A percentile compares a stretch with the other conserved stretches of the same genome.
These are phyloP conservation scores for Termitomyces sp. DNA, from an alignment of 768 basidiomycete species.

Conservation along the genomic window DNA sequence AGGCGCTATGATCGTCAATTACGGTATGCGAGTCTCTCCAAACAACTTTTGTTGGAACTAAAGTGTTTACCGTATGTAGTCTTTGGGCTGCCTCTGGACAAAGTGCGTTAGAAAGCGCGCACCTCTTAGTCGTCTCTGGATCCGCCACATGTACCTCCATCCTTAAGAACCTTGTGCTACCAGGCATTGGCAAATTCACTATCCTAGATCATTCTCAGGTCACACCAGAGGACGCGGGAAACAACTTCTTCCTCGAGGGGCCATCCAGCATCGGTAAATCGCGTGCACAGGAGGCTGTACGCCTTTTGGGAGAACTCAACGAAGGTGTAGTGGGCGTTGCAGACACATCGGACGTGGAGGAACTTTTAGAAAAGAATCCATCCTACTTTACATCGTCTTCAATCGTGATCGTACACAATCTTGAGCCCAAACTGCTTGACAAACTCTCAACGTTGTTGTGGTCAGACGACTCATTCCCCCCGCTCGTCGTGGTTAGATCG, in stretches of 20 bases:
- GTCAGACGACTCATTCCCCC: constrained; percentile 50
- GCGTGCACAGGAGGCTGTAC: constrained; percentile 76
- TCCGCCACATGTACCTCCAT: constrained; percentile 84
- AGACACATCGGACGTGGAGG: constrained; percentile 48
- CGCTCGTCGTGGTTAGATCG: constrained; percentile 75
- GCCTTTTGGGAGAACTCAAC: constrained; percentile 80
- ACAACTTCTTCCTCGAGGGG: constrained; percentile 93
- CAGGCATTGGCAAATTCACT: constrained; percentile 94
- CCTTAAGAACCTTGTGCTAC: constrained; percentile 95
- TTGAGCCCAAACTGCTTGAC: constrained; percentile 50
- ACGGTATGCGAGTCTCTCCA: constrained; percentile 43
- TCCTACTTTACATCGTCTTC: constrained; percentile 60
- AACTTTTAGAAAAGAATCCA: constrained; percentile 52
- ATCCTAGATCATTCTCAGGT: constrained; percentile 68
- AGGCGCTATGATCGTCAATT: constrained; percentile 94
- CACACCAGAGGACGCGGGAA: constrained; percentile 76
- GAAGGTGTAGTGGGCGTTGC: constrained; percentile 73
- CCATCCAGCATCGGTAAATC: constrained; percentile 71
- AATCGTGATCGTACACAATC: constrained; percentile 82
- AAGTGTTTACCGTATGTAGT: constrained; percentile 28
- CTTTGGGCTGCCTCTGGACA: constrained; percentile 96
- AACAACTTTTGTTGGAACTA: neutral
- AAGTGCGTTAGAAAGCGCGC: constrained; percentile 77
- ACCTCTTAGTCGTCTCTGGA: constrained; percentile 75
- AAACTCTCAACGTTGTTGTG: constrained; percentile 65